A percentile compares a stretch with the other conserved stretches of the same genome.
Evolutionary conservation across 1,139 yeast species (phyloP).

Genomic region (Nematodospora anomalae): DNA sequence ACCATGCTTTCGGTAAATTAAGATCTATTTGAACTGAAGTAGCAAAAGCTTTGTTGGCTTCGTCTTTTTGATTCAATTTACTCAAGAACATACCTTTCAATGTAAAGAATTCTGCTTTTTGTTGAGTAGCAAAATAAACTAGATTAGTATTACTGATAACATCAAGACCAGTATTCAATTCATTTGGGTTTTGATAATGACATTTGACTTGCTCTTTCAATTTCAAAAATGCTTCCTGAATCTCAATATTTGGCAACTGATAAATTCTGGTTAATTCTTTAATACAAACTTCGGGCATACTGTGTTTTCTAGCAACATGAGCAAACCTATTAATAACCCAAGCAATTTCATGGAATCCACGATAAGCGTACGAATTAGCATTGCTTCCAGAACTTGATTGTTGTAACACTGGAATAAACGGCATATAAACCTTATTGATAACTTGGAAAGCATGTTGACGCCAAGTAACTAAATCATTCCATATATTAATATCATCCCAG

Average conservation of each 20-base stretch:
- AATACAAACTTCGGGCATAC: conserved; percentile 95
- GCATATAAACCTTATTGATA: conserved; percentile 92
- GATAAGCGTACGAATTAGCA: conserved; percentile 87
- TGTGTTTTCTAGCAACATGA: conserved; percentile 95
- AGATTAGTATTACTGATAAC: conserved; percentile 95
- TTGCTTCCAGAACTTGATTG: conserved; percentile 70
- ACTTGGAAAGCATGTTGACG: conserved; percentile 97
- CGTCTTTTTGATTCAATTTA: conserved; percentile 83
- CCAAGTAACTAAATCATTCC: conserved; percentile 99
- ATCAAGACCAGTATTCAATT: conserved; percentile 90
- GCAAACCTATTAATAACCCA: conserved; percentile 99
- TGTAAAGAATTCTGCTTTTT: conserved; percentile 96
- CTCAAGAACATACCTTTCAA: conserved; percentile 97
- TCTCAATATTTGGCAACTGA: conserved; percentile 94
- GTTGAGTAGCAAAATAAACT: conserved; percentile 95
- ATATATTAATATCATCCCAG: conserved; percentile 96
- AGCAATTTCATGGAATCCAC: conserved; percentile 98
- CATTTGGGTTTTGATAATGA: conserved; percentile 85
- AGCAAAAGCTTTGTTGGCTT: conserved; percentile 96
- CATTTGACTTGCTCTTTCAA: conserved; percentile 97
- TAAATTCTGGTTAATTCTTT: conserved; percentile 91
- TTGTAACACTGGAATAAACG: conserved; percentile 83
- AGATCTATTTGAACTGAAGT: conserved; percentile 95
- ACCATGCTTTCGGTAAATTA: conserved; percentile 97
- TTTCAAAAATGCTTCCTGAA: conserved; percentile 95